Base-by-base conservation (phyloP, 2,329 filamentous ascomycete species). In the Byssothecium circinans region DNA sequence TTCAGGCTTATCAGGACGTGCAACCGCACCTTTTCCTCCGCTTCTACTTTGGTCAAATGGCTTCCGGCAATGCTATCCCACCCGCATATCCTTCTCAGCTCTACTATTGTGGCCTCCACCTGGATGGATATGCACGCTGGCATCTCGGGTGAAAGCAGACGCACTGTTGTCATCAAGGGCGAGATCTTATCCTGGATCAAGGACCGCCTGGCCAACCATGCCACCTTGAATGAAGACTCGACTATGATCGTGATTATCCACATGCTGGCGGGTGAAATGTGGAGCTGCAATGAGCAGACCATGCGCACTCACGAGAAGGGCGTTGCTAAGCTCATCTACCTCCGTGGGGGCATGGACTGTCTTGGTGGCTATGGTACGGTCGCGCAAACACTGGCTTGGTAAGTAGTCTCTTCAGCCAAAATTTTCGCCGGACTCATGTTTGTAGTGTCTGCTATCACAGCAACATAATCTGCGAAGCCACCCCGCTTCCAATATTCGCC, bases 241-340 rank as follows among this genome's bases (percentile, higher is more conserved):
- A 69, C 66, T 0, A 54, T 70, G 8, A 58, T 64, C 20, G 47
- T 63, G 25, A 63, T 69, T 8, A 20, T 68, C 1, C 64, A 69
- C 40, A 41, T 69, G 2, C 41, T 70, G 2, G 60, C 51, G 4
- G 61, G 63, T 2, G 64, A 69, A 37, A 61, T 67, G 53, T 64
- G 61, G 58, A 59, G 45, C n/a, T 62, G 59, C 34, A 58, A 67
- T 20, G 65, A 70, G 39, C 47, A 53, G 15, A 55, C 53, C 1
- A 17, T 69, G 7, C 50, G 50, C 7, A 57, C 53, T 2, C 65
- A 69, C 23, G 46, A 64, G 38, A 27, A 39, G 8, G 63, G 62
- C n/a, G 36, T 69, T 32, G 61, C 54, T 3, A 48, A 46, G 10
- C 44, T 68, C 8, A 52, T 69, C 12, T n/a, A 22, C 2, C 48